Evolutionary conservation across 805 yeast genomes (phyloP), one percentile per base, ranked within the genome.

Genomic region (Lipomyces spencermartinsiae): DNA sequence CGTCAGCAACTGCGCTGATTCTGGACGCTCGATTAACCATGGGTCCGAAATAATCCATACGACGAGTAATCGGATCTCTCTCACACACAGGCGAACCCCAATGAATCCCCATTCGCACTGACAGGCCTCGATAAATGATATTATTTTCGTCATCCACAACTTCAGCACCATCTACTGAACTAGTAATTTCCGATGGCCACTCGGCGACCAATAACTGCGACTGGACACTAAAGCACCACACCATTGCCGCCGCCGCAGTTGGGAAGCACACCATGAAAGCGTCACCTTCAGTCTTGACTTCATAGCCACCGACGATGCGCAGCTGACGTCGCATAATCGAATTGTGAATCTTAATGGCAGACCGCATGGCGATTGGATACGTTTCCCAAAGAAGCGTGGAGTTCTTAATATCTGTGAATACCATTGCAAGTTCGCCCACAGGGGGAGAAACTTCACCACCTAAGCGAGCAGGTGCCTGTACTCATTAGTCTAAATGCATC

Each of bases 1-100:
- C 99, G 78, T 92, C 97, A 0, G 99, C 99, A 61, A 92, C 90
- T 7, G 97, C 91, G 76, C 93, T 89, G 33, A 95, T 94, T 74
- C 99, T 85, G 0, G 98, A 89, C 0, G 99, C 92, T 62, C 97
- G 84, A 75, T 95, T 95, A 39, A 95, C 99, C 93, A 95, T 93
- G 0, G 99, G 99, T 0, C 99, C 99, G 74, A 95, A 90, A 79
- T 95, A 95, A 80, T 95, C 99, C 99, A 95, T 95, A 81, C 99
- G 87, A 73, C 93, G 87, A 0, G 99, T 95, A 63, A 93, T 93
- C 68, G 94, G 89, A 81, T 95, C 99, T 7, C 90, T 86, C 78
- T 95, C 99, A 75, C 97, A 92, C 55, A 94, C 98, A 0, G 99
- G 98, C 0, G 90, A 84, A 71, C 99, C 99, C 97, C 98, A 95